Evolutionary conservation across 2,329 filamentous ascomycete species (phyloP).

Genomic region (Aspergillus viridinutans): DNA sequence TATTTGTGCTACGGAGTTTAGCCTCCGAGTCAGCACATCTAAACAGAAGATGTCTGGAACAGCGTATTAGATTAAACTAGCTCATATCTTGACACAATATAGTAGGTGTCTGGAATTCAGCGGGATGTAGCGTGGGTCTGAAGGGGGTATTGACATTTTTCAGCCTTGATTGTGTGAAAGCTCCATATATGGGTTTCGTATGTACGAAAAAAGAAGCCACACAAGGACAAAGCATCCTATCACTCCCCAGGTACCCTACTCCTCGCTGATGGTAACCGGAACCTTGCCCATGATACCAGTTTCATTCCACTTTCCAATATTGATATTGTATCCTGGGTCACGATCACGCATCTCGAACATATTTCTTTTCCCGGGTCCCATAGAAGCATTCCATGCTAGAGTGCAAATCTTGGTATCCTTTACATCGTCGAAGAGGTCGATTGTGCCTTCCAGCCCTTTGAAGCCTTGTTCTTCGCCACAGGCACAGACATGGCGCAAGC

Average conservation of each 20-base stretch:
- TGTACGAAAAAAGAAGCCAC: neutral
- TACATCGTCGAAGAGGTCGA: constrained; percentile 12
- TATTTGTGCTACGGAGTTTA: no score
- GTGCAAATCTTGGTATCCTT: constrained; percentile 9
- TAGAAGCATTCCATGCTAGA: constrained; percentile 9
- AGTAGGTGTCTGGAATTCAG: no score
- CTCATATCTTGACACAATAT: no score
- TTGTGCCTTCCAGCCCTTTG: constrained; percentile 5
- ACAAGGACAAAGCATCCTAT: neutral
- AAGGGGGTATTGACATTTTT: no score
- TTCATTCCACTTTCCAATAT: constrained; percentile 9
- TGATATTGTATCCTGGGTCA: constrained; percentile 5
- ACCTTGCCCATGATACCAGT: constrained; percentile 8
- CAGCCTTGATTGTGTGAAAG: no score
- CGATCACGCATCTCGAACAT: constrained; percentile 4
- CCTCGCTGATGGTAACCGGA: constrained; percentile 3
- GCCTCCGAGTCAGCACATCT: no score
- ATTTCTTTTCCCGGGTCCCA: constrained; percentile 8
- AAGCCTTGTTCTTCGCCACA: constrained; percentile 7
- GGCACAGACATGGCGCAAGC: constrained; percentile 6
- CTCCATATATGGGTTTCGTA: neutral
- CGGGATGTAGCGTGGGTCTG: no score
- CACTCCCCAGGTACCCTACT: neutral
- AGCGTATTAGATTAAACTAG: no score
- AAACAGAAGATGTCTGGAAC: no score